Evolutionary conservation across 2,329 filamentous ascomycete species (phyloP), one percentile per base, ranked within the genome.

Genomic region (Ceratocystis ficicola): DNA sequence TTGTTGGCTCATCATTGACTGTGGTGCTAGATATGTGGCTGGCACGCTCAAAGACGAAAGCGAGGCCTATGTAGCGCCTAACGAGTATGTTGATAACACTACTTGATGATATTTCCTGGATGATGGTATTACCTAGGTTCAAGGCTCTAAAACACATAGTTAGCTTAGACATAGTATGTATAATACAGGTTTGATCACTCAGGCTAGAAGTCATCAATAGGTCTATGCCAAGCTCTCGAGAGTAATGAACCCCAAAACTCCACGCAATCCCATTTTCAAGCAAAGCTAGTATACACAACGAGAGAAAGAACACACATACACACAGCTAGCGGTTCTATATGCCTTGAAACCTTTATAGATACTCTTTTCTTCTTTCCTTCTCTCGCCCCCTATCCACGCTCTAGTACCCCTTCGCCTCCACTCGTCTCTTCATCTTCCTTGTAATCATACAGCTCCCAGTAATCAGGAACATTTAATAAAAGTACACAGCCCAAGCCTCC

Each of bases 171-270:
- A 50, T 36, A 41, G 36, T 41, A 41, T 25, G 48, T 0, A 15
- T 52, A 25, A 52, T 8, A 50, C 48, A 52, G 52, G 17, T 32
- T 59, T n/a, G 17, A 7, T n/a, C 32, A 59, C 52, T 59, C 28
- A 25, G 52, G 28, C 25, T 30, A 17, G 52, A 59, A 59, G 52
- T 17, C 32, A n/a, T 32, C 36, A 30, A 28, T 30, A 28, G 25
- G 52, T 57, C 25, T 57, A 30, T 57, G 52, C 22, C 25, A 12
- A 22, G 52, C 28, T 59, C 28, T 59, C 52, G n/a, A 50, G 22
- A 48, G 25, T 46, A 50, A 25, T 46, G 12, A 67, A 67, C 44
- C 65, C 52, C 50, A 52, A 63, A 64, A 63, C 65, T 64, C 62
- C 65, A 44, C 12, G 55, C 52, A 64, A 65, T 50, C 44, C 60